These are phyloP conservation scores for Hydnomerulius pinastri DNA, from an alignment of 768 basidiomycete genomes.

Conservation along the genomic window DNA sequence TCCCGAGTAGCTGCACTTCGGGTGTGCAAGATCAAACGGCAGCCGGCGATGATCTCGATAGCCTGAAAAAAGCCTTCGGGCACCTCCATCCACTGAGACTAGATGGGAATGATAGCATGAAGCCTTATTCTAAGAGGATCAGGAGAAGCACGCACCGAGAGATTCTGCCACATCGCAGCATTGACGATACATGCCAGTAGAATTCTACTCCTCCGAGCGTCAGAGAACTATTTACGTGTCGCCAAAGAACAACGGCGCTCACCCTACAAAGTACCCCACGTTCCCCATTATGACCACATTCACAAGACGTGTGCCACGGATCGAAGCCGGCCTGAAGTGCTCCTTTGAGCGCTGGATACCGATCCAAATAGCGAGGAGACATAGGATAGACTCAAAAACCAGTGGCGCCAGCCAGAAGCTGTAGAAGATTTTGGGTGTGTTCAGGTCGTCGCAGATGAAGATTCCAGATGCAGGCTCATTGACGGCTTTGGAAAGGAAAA, in stretches of 20 bases:
- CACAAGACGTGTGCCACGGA: neutral
- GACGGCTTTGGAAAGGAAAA: too few relatives aligned
- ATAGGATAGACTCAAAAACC: constrained; percentile 53
- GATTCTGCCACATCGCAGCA: neutral
- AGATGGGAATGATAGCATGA: too few relatives aligned
- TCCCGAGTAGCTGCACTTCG: neutral
- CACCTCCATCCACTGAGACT: constrained; percentile 1
- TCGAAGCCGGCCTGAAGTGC: neutral
- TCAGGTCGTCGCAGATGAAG: constrained; percentile 43
- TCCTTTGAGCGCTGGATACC: constrained; percentile 45
- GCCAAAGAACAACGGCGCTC: neutral
- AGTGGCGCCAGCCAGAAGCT: constrained; percentile 67
- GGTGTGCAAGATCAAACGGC: constrained; percentile 2
- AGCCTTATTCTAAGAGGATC: neutral
- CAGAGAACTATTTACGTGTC: neutral
- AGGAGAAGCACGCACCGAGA: neutral
- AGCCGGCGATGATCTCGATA: neutral
- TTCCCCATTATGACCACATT: neutral
- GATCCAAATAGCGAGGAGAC: constrained; percentile 49
- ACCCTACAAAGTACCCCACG: constrained; percentile 1
- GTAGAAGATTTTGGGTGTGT: constrained; percentile 46
- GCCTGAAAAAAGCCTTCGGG: constrained; percentile 2
- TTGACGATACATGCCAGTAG: neutral
- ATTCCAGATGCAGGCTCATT: constrained; percentile 19
- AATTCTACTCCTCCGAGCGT: neutral